These are phyloP conservation scores for Skeletonema grethae DNA, from an alignment of 108 stramenopile genomes.

Conservation along the genomic window DNA sequence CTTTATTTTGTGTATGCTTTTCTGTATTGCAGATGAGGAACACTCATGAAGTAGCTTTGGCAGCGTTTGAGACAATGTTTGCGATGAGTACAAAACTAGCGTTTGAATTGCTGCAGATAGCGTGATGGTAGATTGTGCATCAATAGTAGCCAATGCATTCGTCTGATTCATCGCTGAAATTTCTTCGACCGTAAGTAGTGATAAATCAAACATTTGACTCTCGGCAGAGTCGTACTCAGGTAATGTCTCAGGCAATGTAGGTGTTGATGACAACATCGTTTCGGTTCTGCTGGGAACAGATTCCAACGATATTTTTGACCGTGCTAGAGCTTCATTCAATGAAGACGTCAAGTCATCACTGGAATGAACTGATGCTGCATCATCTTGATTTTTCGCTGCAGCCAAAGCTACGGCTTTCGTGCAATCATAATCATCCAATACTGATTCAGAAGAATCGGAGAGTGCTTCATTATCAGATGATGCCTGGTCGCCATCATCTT, in stretches of 20 bases:
- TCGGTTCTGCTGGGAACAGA: not conserved
- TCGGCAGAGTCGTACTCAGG: constrained; percentile 30
- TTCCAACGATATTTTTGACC: not conserved
- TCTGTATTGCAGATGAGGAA: constrained; percentile 27
- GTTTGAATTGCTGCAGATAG: not conserved
- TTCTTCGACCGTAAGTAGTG: constrained; percentile 15
- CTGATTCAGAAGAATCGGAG: not conserved
- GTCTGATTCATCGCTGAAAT: constrained; percentile 3
- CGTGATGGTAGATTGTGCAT: constrained; percentile 13
- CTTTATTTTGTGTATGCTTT: constrained; percentile 21
- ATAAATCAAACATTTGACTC: constrained; percentile 26
- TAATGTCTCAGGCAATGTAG: constrained; percentile 19
- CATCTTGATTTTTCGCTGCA: not conserved
- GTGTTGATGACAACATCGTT: not conserved
- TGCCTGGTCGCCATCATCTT: not conserved
- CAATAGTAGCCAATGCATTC: constrained; percentile 11
- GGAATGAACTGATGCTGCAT: not conserved
- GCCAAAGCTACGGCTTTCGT: not conserved
- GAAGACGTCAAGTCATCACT: not conserved
- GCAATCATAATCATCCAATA: constrained; percentile 2
- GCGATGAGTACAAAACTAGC: constrained; percentile 2
- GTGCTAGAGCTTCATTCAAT: not conserved
- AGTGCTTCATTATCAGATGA: not conserved
- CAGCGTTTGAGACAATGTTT: constrained; percentile 29
- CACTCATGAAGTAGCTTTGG: constrained; percentile 30